These are phyloP conservation scores for Gossypium aridum DNA, from an alignment of 441 rosid species.

Conservation along the genomic window DNA sequence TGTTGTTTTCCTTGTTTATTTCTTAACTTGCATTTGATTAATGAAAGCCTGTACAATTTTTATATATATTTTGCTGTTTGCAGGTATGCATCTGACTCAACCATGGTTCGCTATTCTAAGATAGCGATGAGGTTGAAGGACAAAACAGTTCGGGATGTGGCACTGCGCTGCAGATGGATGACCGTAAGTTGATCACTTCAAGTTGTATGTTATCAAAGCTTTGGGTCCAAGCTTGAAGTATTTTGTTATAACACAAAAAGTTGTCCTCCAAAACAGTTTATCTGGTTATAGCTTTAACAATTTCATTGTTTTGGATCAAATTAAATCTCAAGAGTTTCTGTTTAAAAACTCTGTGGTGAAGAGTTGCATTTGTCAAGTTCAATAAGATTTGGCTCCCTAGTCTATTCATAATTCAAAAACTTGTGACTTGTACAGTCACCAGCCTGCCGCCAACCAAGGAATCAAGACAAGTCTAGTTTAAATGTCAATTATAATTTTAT, in stretches of 20 bases:
- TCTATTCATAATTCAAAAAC: neutral
- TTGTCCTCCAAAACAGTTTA: neutral
- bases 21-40: neutral
- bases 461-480: neutral
- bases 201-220: neutral
- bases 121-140: conserved; percentile 43
- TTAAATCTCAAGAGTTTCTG: neutral
- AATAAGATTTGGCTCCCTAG: neutral
- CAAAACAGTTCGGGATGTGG: conserved; percentile 60
- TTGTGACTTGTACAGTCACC: neutral
- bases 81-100: conserved; percentile 43
- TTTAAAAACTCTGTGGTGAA: neutral
- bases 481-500: neutral
- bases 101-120: conserved; percentile 44
- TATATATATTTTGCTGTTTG: neutral
- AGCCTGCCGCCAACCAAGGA: neutral
- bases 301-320: neutral
- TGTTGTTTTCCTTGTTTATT: neutral
- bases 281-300: neutral
- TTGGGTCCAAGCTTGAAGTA: neutral
- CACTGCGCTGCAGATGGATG: conserved; percentile 59
- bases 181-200: conserved; percentile 29
- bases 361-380: neutral
- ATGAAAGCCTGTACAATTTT: neutral
- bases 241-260: neutral